Base-by-base conservation (phyloP, 2,329 filamentous ascomycete species). In the Epichloe uncinata region DNA sequence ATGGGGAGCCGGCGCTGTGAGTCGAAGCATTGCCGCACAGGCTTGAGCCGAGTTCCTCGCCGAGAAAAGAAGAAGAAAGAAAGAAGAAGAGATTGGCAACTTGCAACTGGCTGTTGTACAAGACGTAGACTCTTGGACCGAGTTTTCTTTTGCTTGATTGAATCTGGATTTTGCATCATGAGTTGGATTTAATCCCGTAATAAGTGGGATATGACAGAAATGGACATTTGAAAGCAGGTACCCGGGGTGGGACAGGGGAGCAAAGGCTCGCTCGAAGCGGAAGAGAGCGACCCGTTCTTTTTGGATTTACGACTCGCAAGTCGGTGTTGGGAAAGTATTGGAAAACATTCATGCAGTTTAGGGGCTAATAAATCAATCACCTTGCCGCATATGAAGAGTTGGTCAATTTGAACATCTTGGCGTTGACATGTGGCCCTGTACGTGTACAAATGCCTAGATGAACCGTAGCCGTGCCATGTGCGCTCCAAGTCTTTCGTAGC, bases 1-100 rank as follows among this genome's bases (percentile, higher is more conserved):
- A 43, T 81, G 77, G 77, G 73, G 75, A 11, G 70, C 66, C 8
- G 69, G 78, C 48, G 69, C 66, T 9, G 69, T 78, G 48, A 71
- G 71, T 7, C 70, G 66, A 58, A 76, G 73, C 57, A 71, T 78
- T 40, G 66, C 71, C 38, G 74, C 76, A 42, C 64, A 65, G 56
- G 57, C 55, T 12, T 57, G 42, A 55, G 45, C n/a, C 5, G 4
- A 15, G 4, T 22, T 37, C 36, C 43, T 20, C 26, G 9, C 8
- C 26, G 8, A 30, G 8, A 30, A 30, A 30, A 30, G 9, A 11
- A 26, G 7, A 26, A 30, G 22, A 22, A 7, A 26, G 22, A 26
- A 26, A 7, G 6, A 20, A 20, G 7, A 30, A 30, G 8, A 9
- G 26, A 30, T 30, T 30, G 26, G 3, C 26, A 11, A 30, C 26